Percentiles rank a stretch among this genome's conserved stretches.
Evolutionary conservation across 2,329 filamentous ascomycete genomes (phyloP).

Genomic region (Thermothelomyces thermophilus): DNA sequence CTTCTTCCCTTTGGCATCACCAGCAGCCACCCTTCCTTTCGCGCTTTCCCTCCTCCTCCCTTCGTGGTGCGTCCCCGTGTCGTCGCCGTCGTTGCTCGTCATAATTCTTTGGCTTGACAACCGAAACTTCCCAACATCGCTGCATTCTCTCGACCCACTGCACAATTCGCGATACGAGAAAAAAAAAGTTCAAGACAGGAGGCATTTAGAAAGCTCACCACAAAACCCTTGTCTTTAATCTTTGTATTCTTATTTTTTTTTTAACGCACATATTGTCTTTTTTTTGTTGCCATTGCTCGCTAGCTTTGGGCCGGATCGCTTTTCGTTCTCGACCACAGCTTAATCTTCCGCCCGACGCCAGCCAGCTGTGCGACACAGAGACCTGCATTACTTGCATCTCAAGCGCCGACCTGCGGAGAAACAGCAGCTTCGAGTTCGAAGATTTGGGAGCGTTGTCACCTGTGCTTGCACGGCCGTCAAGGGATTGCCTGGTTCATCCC

Average conservation of each 20-base stretch:
- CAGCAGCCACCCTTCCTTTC: constrained; percentile 29
- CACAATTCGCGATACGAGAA: constrained; percentile 20
- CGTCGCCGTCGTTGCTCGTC: constrained; percentile 22
- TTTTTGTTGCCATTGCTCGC: constrained; percentile 16
- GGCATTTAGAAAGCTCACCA: constrained; percentile 22
- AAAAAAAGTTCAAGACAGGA: constrained; percentile 27
- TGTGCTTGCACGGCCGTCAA: background rate
- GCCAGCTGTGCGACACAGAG: background rate
- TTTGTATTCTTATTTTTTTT: constrained; percentile 28
- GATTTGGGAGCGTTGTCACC: background rate
- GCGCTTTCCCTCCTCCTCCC: constrained; percentile 30
- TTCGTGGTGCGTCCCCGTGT: constrained; percentile 30
- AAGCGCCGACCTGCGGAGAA: background rate
- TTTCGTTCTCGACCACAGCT: background rate
- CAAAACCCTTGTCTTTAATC: constrained; percentile 32
- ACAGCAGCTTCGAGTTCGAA: background rate
- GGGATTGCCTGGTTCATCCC: background rate
- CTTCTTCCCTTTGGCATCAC: constrained; percentile 26
- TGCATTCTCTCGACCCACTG: constrained; percentile 27
- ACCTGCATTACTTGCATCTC: background rate
- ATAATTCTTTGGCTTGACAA: constrained; percentile 22
- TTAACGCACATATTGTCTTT: constrained; percentile 18
- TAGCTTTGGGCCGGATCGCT: constrained; percentile 11
- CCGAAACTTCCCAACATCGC: constrained; percentile 20
- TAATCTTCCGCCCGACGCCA: constrained; percentile 7